These are phyloP conservation scores for Ballota nigra DNA, from an alignment of 257 asterid genomes.

Conservation along the genomic window DNA sequence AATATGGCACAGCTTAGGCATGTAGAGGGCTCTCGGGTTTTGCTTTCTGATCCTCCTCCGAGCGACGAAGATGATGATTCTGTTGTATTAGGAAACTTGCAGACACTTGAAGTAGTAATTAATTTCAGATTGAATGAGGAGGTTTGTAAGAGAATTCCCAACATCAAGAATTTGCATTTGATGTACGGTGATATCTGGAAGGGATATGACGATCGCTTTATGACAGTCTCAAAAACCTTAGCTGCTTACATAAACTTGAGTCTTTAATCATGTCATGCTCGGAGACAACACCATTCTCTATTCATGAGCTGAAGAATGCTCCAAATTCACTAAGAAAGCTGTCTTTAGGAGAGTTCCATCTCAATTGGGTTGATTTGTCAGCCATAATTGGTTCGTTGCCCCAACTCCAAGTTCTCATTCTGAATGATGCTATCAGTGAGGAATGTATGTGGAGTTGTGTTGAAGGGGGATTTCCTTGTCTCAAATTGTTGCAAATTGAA, in stretches of 20 bases:
- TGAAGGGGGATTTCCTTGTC: neutral
- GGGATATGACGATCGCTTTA: no score
- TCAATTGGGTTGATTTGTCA: neutral
- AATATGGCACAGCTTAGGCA: constrained; percentile 10
- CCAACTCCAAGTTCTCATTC: constrained; percentile 5
- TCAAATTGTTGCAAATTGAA: neutral
- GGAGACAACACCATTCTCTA: neutral
- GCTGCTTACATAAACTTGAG: neutral
- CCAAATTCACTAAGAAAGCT: neutral
- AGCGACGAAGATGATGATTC: neutral
- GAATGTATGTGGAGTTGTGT: neutral
- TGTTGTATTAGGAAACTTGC: neutral
- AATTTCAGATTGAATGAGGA: no score
- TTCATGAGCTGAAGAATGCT: neutral
- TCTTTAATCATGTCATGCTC: no score
- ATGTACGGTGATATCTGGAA: no score
- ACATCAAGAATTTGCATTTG: no score
- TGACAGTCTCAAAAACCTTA: neutral
- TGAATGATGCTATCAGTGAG: no score
- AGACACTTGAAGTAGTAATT: neutral
- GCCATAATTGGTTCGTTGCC: neutral
- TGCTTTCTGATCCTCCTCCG: neutral
- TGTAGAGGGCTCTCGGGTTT: neutral
- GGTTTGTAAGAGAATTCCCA: no score
- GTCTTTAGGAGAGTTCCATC: neutral